A percentile compares a stretch with the other conserved stretches of the same genome.
These are phyloP conservation scores for Coemansia sp. DNA, from an alignment of 192 early-diverging fungal genomes.

Conservation along the genomic window DNA sequence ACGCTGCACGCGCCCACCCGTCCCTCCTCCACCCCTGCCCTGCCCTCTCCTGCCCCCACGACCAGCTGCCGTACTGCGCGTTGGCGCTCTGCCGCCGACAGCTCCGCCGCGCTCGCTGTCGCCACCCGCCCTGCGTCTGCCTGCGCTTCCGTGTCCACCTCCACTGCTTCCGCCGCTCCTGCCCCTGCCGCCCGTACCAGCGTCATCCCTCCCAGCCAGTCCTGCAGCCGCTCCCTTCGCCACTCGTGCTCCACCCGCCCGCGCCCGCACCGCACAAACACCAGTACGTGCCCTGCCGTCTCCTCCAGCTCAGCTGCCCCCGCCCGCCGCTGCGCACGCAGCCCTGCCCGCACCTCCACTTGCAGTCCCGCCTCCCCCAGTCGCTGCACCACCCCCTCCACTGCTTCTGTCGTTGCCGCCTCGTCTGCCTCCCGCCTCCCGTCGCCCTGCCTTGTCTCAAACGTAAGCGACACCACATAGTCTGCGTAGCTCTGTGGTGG, in stretches of 20 bases:
- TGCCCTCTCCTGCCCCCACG: constrained; percentile 37
- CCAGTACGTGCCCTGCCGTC: constrained; percentile 51
- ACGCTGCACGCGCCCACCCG: background rate
- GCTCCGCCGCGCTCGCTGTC: constrained; percentile 12
- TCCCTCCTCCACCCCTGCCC: constrained; percentile 54
- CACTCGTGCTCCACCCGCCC: constrained; percentile 53
- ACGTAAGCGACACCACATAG: constrained; percentile 42
- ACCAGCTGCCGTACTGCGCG: constrained; percentile 40
- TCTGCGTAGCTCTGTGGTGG: constrained; percentile 32
- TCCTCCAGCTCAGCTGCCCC: constrained; percentile 3
- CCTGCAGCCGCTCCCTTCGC: constrained; percentile 59
- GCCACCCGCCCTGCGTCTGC: constrained; percentile 31
- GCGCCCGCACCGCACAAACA: constrained; percentile 70
- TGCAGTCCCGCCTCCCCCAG: constrained; percentile 62
- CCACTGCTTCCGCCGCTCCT: constrained; percentile 23
- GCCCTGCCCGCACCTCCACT: constrained; percentile 62
- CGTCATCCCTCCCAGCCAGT: constrained; percentile 70
- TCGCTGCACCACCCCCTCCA: constrained; percentile 56
- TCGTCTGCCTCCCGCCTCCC: constrained; percentile 2
- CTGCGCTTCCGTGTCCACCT: constrained; percentile 35
- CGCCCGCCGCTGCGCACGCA: constrained; percentile 25
- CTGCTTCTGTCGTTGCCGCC: constrained; percentile 42
- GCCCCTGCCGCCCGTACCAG: constrained; percentile 24
- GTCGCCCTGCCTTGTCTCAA: background rate
- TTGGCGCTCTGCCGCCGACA: constrained; percentile 36